Evolutionary conservation across 1,139 yeast species (phyloP), one percentile per base, ranked within the genome.

Genomic region (Nadsonia commutata): DNA sequence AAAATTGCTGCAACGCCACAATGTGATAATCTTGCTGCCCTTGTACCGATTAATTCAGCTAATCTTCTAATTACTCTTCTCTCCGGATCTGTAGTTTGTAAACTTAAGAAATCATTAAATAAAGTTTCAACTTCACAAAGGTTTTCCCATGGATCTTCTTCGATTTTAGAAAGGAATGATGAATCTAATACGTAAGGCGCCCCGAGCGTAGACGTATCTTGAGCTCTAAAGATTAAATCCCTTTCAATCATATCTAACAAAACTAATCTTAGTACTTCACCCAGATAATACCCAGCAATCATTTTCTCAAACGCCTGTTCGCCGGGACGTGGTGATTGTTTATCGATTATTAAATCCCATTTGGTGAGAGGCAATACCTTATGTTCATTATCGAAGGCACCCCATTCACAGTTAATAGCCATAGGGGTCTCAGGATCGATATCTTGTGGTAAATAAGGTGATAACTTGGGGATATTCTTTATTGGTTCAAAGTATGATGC

Each of bases 341-440:
- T 68, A 64, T 90, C 98, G 51, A 90, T 78, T 53, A 67, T 70
- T 46, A 79, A 59, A 63, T 90, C 98, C 62, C 79, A 88, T 60
- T 78, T 79, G 51, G 95, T 88, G 68, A 96, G 76, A 60, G 97
- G 98, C 55, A 90, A 74, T 11, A 63, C 52, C 37, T 49, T 51
- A 58, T 81, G 94, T 64, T 85, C 95, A 59, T 85, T 88, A 65
- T 90, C 97, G 59, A 90, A 90, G 7, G 97, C 90, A 57, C 97
- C 97, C 67, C 90, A 90, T 68, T 90, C 98, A 71, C 97, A 88
- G 71, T 90, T 90, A 64, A 90, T 88, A 45, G 95, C 95, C 94
- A 90, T 88, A 50, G 79, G 78, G 31, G 84, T 72, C 39, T 74
- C 74, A 13, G 62, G 64, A 39, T 71, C 61, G 52, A 86, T 72